Evolutionary conservation across 164 flowering plant genomes (phyloP), one percentile per base, ranked within the genome.

Genomic region (Sextonia rubra): DNA sequence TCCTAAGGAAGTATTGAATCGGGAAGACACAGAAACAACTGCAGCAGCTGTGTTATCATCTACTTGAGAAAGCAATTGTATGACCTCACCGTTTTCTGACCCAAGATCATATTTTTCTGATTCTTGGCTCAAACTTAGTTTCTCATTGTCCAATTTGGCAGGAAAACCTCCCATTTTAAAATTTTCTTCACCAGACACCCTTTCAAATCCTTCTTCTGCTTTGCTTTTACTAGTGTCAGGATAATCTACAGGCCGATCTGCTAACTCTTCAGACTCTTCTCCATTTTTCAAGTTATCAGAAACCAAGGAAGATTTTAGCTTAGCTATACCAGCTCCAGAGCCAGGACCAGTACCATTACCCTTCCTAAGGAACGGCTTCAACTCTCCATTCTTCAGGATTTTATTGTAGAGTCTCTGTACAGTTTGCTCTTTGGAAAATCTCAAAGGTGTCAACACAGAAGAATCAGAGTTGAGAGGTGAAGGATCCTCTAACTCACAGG

Each of bases 301-400:
- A 64, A 77, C 77, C 73, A 75, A 30, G 23, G 92, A 85, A 77
- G 86, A 84, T 82, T 81, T 91, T 71, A 81, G 62, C 80, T 84
- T 84, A 32, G 83, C 81, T 60, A 79, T 60, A 74, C 80, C 80
- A 49, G 80, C 76, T 60, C 86, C 88, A 75, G 86, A 65, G 70
- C 89, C 86, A 67, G 86, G 86, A 64, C 89, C 95, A 44, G 78
- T 80, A 64, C 90, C 89, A 77, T 82, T 85, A 76, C 90, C 92
- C 76, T 88, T 90, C 78, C 80, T 83, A 3, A 86, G 87, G 62
- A 92, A 86, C 69, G 90, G 77, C 78, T 86, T 89, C 61, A 88
- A 62, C 32, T 82, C 89, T 63, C 71, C 76, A 73, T 67, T 77
- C 70, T 80, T 87, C 7, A 75, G 32, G 37, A 71, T 25, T 79